Percentiles rank a stretch among this genome's conserved stretches.
These are phyloP conservation scores for Lepraria neglecta DNA, from an alignment of 495 filamentous ascomycete species.

Conservation along the genomic window DNA sequence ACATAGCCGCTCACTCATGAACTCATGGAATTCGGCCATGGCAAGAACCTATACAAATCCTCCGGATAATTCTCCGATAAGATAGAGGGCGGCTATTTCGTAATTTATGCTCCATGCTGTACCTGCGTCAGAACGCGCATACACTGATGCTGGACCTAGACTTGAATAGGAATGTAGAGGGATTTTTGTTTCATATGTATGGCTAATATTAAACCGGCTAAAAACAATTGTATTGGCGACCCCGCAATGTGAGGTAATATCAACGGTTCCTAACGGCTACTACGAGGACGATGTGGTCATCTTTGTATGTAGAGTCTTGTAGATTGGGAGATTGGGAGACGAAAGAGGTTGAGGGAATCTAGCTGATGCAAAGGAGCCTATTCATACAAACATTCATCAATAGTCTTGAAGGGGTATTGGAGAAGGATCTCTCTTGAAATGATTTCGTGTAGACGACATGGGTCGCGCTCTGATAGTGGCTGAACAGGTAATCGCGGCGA, in stretches of 20 bases:
- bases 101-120: not conserved
- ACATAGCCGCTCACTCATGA: slow-evolving; percentile 8
- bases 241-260: not conserved
- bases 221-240: not conserved
- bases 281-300: not conserved
- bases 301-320: too few relatives aligned
- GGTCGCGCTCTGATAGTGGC: too few relatives aligned
- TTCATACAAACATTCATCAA: too few relatives aligned
- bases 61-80: slow-evolving; percentile 14
- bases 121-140: slow-evolving; percentile 11
- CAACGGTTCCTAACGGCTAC: not conserved
- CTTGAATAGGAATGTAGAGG: slow-evolving; percentile 2
- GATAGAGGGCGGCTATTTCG: slow-evolving; percentile 5
- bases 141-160: not conserved
- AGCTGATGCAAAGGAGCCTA: too few relatives aligned
- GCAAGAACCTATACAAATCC: slow-evolving; percentile 10
- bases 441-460: too few relatives aligned
- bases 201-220: slow-evolving; percentile 9
- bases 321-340: too few relatives aligned
- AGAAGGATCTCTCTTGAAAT: too few relatives aligned
- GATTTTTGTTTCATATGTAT: not conserved
- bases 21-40: not conserved
- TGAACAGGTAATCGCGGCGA: not conserved
- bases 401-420: too few relatives aligned
- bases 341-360: too few relatives aligned